Base-by-base conservation (phyloP, 441 rosid genomes). In the Eutrema salsugineum region DNA sequence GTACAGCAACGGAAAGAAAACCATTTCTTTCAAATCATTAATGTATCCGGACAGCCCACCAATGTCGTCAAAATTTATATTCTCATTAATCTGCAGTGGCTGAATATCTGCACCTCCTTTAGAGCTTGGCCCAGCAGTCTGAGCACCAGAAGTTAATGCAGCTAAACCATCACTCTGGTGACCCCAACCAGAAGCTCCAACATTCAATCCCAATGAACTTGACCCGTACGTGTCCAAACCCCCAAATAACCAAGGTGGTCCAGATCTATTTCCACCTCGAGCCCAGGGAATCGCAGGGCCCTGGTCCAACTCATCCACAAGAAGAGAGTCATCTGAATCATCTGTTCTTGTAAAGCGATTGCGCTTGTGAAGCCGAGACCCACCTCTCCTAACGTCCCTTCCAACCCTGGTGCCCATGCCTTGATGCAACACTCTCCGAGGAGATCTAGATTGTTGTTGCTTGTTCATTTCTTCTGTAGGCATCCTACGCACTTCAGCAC, bases 31-130 rank as follows among this genome's bases (percentile, higher is more conserved):
- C 76, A 96, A 71, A 77, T 97, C 90, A 87, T 93, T 94, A 73
- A 96, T 84, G 79, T 96, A 96, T 77, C 78, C 88, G 8, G 99
- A 93, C 63, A 96, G 94, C 66, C 99, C 99, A 35, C 99, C 99
- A 44, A 96, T 96, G 64, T 96, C 99, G 48, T 90, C 91, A 85
- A 96, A 96, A 81, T 89, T 96, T 66, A 96, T 89, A 79, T 83
- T 82, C 66, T 91, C 99, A 75, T 93, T 97, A 79, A 96, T 91
- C 86, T 93, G 99, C 70, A 96, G 80, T 53, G 99, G 99, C 82
- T 93, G 99, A 77, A 96, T 96, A 84, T 96, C 99, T 57, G 98
- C 99, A 77, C 99, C 99, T 59, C 99, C 99, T 81, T 96, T 96
- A 55, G 99, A 96, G 80, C 99, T 96, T 71, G 99, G 99, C 73